These are phyloP conservation scores for Juncus effusus DNA, from an alignment of 176 grass and related monocot species.

Conservation along the genomic window DNA sequence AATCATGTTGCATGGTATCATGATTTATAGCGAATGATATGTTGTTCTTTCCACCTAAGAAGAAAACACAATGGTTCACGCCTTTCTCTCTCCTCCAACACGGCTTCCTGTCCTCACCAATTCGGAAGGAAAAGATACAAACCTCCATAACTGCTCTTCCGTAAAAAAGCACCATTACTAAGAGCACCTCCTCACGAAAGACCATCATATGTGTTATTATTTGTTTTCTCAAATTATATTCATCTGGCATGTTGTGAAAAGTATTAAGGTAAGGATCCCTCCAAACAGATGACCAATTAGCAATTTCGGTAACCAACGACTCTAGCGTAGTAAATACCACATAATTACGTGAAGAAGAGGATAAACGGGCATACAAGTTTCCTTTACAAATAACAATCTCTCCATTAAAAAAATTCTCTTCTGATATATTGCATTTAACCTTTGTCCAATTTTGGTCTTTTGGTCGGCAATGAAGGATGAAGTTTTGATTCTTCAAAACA, in stretches of 20 bases:
- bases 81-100: constrained; percentile 8
- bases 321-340: no score
- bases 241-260: no score
- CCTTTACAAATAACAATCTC: no score
- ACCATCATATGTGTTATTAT: neutral
- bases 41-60: neutral
- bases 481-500: neutral
- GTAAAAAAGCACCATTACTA: neutral
- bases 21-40: constrained; percentile 18
- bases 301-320: no score
- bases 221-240: no score
- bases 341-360: no score
- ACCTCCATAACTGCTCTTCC: neutral
- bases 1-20: neutral
- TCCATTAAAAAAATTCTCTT: no score
- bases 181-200: neutral
- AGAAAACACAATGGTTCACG: neutral
- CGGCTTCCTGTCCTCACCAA: neutral
- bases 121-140: neutral
- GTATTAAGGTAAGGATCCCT: no score
- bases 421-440: neutral
- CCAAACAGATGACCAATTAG: no score
- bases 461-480: constrained; percentile 16
- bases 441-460: constrained; percentile 12
- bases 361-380: no score